A percentile compares a stretch with the other conserved stretches of the same genome.
Conservation (phyloP, 1,284 basidiomycete species). For the Cerioporus squamosus region DNA sequence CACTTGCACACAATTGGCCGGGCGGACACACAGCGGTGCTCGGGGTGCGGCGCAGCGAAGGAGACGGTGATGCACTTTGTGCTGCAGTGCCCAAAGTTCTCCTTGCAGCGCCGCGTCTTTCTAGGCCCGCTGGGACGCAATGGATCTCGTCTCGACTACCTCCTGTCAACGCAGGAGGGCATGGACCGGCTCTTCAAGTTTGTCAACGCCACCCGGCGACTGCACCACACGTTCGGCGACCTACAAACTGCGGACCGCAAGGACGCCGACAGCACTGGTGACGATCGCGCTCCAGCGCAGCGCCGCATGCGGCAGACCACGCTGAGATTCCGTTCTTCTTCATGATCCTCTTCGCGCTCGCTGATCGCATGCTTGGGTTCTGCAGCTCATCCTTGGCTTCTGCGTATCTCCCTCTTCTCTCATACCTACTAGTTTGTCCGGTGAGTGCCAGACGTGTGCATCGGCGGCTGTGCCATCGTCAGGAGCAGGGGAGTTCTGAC, state of each 20-base stretch:
- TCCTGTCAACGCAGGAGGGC: not conserved
- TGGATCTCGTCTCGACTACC: not conserved
- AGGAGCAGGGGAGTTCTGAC: too few species aligned
- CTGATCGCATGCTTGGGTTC: too few species aligned
- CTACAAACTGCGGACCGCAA: not conserved
- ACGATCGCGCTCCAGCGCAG: too few species aligned
- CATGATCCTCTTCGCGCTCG: too few species aligned
- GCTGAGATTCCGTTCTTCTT: too few species aligned
- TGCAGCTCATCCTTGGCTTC: too few species aligned
- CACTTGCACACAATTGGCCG: conserved; percentile 29
- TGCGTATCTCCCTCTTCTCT: too few species aligned
- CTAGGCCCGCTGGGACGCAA: not conserved
- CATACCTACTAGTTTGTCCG: too few species aligned
- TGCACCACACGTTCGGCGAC: not conserved
- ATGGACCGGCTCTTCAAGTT: not conserved
- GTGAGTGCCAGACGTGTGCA: too few species aligned
- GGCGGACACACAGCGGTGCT: conserved; percentile 25
- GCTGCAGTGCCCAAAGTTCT: conserved; percentile 24
- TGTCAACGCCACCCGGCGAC: not conserved
- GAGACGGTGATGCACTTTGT: conserved; percentile 35
- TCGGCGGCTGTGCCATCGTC: too few species aligned
- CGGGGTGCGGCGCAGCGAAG: conserved; percentile 18
- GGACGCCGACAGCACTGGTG: not conserved
- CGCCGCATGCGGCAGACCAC: too few species aligned
- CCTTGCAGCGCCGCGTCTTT: not conserved